Base-by-base conservation (phyloP, 2,329 filamentous ascomycete genomes). In the Bimuria novae-zelandiae region DNA sequence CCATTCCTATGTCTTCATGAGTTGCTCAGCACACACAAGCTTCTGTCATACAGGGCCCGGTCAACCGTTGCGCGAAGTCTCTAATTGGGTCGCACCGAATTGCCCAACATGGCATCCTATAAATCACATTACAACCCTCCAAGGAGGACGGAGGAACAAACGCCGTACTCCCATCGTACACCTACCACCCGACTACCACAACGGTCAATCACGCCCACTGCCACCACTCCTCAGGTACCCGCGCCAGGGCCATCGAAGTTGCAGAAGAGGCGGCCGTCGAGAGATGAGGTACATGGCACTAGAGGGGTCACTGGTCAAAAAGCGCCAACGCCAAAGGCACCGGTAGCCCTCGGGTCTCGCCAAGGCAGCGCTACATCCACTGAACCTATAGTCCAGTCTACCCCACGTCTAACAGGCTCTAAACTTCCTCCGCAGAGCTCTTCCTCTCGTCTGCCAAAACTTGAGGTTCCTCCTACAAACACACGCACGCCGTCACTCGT, bases 401-500 rank as follows among this genome's bases (percentile, higher is more conserved):
- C 54, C 33, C 50, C 65, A 49, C 60, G 42, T 43, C 53, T 53
- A 12, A 39, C 59, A 54, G 37, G 46, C 48, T 57, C 68, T 49
- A 70, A 64, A 51, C 57, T 59, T 54, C 45, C 57, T 41, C 55
- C 49, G 41, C 68, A 65, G 51, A 57, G 41, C 37, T 60, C 67
- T 33, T 67, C 69, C 32, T 69, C 69, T 43, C 70, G 69, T 19
- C 50, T 72, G 43, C 71, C 69, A 32, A 70, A 72, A 56, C 66
- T 70, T 44, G 72, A 75, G 51, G 64, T 70, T n/a, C 60, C 63
- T 19, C 60, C 63, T 19, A 51, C 39, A 48, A 70, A 55, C 46
- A 71, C 72, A 48, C 70, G 71, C 40, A 79, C 78, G 14, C 78
- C 78, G 14, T 80, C 78, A n/a, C 71, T 79, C 17, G 73, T 76